Conservation (phyloP, 1,139 yeast species). For the Oligophagozyma castellii region DNA sequence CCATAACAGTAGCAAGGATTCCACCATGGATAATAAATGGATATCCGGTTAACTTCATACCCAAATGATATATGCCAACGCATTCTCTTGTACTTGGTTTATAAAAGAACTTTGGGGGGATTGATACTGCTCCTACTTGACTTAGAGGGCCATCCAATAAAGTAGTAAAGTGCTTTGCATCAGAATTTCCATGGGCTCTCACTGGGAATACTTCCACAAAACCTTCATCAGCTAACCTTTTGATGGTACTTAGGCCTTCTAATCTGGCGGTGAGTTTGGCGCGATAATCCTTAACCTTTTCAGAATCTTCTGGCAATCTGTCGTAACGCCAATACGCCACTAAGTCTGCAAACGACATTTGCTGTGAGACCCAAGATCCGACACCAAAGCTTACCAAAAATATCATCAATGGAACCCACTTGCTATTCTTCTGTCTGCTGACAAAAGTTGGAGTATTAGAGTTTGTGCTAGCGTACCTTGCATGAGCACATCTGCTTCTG, state of each 20-base stretch:
- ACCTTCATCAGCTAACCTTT: conserved; percentile 25
- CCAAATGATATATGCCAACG: conserved; percentile 60
- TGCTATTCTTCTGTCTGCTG: conserved; percentile 5
- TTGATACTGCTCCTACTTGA: conserved; percentile 68
- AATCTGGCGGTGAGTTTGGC: conserved; percentile 33
- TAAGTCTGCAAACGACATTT: conserved; percentile 23
- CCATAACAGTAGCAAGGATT: conserved; percentile 65
- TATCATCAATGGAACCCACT: conserved; percentile 16
- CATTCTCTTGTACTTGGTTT: conserved; percentile 44
- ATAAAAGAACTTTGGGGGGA: conserved; percentile 59
- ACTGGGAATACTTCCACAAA: conserved; percentile 24
- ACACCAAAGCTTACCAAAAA: conserved; percentile 20
- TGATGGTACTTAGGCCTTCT: conserved; percentile 33
- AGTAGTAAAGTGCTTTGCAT: no score
- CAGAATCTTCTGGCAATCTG: conserved; percentile 16
- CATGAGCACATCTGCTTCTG: no score
- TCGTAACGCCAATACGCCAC: conserved; percentile 24
- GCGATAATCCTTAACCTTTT: conserved; percentile 23
- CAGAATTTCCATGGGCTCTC: conserved; percentile 21
- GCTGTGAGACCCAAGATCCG: conserved; percentile 23
- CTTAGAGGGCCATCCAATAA: conserved; percentile 29
- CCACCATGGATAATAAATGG: conserved; percentile 90
- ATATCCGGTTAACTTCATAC: conserved; percentile 70
- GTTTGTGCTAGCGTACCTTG: no score
- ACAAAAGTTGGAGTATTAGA: no score